A percentile compares a stretch with the other conserved stretches of the same genome.
These are phyloP conservation scores for Ammopiptanthus mongolicus DNA, from an alignment of 306 rosid species.

Conservation along the genomic window DNA sequence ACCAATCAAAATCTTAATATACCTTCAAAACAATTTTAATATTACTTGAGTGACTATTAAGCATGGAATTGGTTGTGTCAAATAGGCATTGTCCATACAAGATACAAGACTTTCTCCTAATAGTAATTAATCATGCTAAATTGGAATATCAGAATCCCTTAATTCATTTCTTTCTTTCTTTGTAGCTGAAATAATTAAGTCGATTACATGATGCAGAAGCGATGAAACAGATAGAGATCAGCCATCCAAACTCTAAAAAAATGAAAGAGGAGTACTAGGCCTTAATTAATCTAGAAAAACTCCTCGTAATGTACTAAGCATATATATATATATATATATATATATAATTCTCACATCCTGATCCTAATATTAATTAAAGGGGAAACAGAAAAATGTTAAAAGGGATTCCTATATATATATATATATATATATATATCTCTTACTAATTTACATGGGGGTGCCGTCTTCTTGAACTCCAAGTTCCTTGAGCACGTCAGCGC, in stretches of 20 bases:
- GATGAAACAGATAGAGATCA: neutral
- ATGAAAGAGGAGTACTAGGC: neutral
- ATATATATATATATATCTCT: too few species aligned
- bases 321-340: neutral
- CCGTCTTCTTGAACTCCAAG: constrained; percentile 47
- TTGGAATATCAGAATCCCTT: neutral
- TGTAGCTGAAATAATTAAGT: neutral
- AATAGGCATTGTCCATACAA: too few species aligned
- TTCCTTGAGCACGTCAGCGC: constrained; percentile 43
- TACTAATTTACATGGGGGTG: neutral
- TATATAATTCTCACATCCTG: neutral
- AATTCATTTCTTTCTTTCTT: neutral
- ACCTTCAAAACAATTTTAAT: too few species aligned
- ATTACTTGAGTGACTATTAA: too few species aligned
- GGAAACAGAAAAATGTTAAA: neutral
- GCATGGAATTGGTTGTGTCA: too few species aligned
- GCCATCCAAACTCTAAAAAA: neutral
- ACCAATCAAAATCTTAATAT: too few species aligned
- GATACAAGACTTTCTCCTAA: too few species aligned
- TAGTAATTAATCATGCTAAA: neutral
- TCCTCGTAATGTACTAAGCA: neutral
- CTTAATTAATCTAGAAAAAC: neutral
- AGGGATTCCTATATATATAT: neutral
- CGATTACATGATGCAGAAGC: neutral
- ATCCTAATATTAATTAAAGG: neutral